A percentile compares a stretch with the other conserved stretches of the same genome.
phyloP scores from a whole-genome alignment of 495 filamentous ascomycete genomes.

The Thozetella sp. region DNA sequence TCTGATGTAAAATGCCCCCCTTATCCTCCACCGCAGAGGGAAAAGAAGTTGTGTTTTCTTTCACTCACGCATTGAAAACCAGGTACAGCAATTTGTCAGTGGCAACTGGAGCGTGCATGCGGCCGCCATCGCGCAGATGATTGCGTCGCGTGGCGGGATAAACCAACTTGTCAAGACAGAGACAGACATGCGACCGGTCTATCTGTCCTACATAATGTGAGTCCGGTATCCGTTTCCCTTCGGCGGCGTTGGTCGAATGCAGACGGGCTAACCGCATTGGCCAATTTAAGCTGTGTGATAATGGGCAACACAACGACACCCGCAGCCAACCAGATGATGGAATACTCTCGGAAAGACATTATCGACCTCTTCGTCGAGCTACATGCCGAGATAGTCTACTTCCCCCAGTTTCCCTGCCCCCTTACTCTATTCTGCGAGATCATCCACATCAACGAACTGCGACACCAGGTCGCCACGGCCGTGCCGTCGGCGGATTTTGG shows the following conservation, averaged over 20 bases:
- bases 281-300: constrained; percentile 16
- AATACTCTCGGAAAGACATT: constrained; percentile 10
- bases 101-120: background rate
- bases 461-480: constrained; percentile 12
- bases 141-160: background rate
- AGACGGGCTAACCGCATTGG: background rate
- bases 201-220: background rate
- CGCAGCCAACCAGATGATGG: constrained; percentile 17
- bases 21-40: background rate
- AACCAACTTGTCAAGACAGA: background rate
- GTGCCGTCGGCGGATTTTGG: background rate
- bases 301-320: constrained; percentile 34
- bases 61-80: background rate
- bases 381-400: constrained; percentile 13
- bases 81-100: background rate
- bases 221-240: constrained; percentile 5
- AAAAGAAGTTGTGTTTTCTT: background rate
- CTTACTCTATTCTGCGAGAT: constrained; percentile 17
- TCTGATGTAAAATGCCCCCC: constrained; percentile 14
- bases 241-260: background rate
- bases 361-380: constrained; percentile 12
- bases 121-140: background rate
- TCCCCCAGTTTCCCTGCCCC: constrained; percentile 19
- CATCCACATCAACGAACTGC: constrained; percentile 27
- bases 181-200: background rate